phyloP scores from a whole-genome alignment of 2,329 filamentous ascomycete species.

The Venturia effusa region DNA sequence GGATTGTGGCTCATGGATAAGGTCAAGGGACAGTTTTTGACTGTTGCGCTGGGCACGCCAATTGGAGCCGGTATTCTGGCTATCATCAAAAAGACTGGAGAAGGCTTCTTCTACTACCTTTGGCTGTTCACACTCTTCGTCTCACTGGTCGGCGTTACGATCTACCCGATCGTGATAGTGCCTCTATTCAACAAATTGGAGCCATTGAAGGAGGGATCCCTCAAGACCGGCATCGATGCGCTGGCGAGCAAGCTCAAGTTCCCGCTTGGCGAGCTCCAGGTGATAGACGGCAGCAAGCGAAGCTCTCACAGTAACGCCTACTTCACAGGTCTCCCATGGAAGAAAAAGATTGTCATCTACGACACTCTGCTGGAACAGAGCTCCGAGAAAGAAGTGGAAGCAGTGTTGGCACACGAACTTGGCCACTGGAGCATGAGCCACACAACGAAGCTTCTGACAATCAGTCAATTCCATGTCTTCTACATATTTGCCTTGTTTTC shows the following conservation, averaged over 20 bases:
- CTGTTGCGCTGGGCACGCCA: slow-evolving; percentile 69
- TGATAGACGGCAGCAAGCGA: slow-evolving; percentile 86
- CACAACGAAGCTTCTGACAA: slow-evolving; percentile 81
- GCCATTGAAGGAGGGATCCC: slow-evolving; percentile 71
- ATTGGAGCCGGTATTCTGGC: slow-evolving; percentile 85
- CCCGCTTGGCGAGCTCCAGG: slow-evolving; percentile 82
- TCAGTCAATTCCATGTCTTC: slow-evolving; percentile 77
- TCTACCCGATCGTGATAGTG: slow-evolving; percentile 89
- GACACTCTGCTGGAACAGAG: slow-evolving; percentile 96
- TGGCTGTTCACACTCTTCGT: slow-evolving; percentile 86
- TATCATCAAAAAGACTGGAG: slow-evolving; percentile 90
- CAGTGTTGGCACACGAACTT: slow-evolving; percentile 88
- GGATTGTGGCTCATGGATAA: slow-evolving; percentile 82
- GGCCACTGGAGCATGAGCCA: slow-evolving; percentile 96
- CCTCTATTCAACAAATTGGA: slow-evolving; percentile 98
- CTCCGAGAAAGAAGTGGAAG: slow-evolving; percentile 81
- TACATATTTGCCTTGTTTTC: slow-evolving; percentile 96
- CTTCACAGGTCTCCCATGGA: slow-evolving; percentile 97
- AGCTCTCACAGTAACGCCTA: slow-evolving; percentile 86
- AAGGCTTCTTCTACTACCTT: slow-evolving; percentile 94
- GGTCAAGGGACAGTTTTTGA: slow-evolving; percentile 79
- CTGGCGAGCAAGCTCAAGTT: slow-evolving; percentile 79
- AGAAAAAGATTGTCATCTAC: slow-evolving; percentile 99
- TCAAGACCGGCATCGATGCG: slow-evolving; percentile 80
- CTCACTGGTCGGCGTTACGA: slow-evolving; percentile 88